Evolutionary conservation across 257 asterid species (phyloP).

Genomic region (Capsicum chinense): DNA sequence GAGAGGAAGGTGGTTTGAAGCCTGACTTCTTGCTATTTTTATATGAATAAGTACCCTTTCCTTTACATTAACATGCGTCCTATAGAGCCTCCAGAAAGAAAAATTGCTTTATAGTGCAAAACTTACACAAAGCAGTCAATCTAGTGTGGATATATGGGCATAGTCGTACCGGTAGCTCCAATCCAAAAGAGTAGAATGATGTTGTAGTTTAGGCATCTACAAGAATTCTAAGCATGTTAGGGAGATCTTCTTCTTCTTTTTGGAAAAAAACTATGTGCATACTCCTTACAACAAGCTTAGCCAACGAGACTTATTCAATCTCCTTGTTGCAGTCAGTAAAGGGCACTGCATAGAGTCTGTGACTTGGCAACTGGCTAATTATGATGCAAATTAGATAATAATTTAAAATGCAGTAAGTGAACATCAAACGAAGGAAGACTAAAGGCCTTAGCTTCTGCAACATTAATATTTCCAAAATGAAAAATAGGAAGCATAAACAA

Average conservation of each 20-base stretch:
- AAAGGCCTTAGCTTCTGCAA: conserved; percentile 9
- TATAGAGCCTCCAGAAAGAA: conserved; percentile 14
- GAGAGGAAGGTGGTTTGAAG: neutral
- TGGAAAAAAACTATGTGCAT: neutral
- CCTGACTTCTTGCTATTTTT: conserved; percentile 18
- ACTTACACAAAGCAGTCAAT: conserved; percentile 9
- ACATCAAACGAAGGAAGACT: neutral
- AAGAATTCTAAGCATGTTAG: neutral
- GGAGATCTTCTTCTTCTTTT: neutral
- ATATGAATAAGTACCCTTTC: neutral
- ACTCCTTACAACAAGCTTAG: conserved; percentile 6
- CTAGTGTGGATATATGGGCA: neutral
- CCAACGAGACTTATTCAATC: conserved; percentile 4
- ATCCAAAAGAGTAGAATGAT: conserved; percentile 12
- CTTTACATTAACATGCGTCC: neutral
- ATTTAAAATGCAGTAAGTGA: neutral
- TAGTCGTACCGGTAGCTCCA: neutral
- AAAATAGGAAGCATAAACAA: conserved; percentile 1
- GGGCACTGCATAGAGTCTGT: conserved; percentile 16
- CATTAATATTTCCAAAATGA: neutral
- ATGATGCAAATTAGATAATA: neutral
- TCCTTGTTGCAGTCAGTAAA: conserved; percentile 20
- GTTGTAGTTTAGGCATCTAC: neutral
- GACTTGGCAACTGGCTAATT: conserved; percentile 19
- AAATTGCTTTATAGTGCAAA: conserved; percentile 1